phyloP scores from a whole-genome alignment of 192 early-diverging fungal species.

The Coemansia sp. region DNA sequence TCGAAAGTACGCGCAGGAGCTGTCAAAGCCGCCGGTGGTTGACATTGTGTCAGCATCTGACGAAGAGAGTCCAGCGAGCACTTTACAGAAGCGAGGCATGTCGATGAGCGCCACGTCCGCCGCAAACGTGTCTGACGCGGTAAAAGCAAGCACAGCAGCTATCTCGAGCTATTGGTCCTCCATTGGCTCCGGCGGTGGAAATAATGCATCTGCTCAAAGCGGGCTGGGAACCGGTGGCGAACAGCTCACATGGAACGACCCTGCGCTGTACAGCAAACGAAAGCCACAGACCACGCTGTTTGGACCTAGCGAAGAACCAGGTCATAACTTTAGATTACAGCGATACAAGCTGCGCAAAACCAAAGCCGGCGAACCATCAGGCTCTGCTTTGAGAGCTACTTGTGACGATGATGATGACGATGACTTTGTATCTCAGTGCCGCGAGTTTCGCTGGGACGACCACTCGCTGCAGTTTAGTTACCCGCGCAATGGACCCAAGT shows the following conservation, averaged over 20 bases:
- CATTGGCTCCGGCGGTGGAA: neutral
- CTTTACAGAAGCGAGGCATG: neutral
- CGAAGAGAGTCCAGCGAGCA: constrained; percentile 9
- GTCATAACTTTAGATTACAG: neutral
- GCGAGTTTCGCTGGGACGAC: constrained; percentile 17
- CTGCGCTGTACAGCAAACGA: constrained; percentile 10
- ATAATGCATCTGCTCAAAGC: neutral
- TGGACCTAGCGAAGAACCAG: neutral
- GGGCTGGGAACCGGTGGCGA: neutral
- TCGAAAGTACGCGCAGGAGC: constrained; percentile 17
- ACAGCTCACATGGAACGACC: neutral
- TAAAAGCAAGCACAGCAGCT: neutral
- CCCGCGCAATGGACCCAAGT: constrained; percentile 53
- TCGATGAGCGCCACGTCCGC: neutral
- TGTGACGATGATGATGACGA: constrained; percentile 15
- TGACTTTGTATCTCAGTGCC: constrained; percentile 14
- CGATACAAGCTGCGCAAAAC: constrained; percentile 27
- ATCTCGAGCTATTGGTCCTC: constrained; percentile 24
- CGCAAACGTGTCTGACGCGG: neutral
- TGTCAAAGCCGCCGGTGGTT: constrained; percentile 29
- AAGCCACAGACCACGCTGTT: constrained; percentile 1
- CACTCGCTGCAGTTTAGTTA: constrained; percentile 45
- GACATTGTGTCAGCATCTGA: constrained; percentile 43
- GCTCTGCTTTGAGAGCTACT: neutral
- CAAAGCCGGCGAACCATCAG: neutral